These are phyloP conservation scores for Fusarium sp. DNA, from an alignment of 2,329 filamentous ascomycete species.

Conservation along the genomic window DNA sequence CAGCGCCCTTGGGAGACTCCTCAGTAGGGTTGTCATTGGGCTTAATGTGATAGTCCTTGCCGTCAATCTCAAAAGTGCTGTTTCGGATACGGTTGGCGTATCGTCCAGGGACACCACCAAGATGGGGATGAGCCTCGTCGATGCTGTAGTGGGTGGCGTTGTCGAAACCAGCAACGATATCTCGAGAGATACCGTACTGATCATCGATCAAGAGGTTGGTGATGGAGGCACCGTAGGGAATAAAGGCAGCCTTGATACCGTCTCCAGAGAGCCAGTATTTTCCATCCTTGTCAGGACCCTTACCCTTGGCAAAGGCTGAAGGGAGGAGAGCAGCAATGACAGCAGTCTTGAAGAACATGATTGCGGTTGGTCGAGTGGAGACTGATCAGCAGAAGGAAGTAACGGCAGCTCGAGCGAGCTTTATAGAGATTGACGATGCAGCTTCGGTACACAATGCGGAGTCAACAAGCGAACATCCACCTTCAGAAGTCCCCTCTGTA, in stretches of 20 bases:
- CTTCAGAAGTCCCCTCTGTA: conserved; percentile 1
- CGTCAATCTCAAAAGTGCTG: conserved; percentile 76
- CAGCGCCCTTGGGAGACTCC: conserved; percentile 62
- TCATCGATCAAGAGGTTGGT: conserved; percentile 78
- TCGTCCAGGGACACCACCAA: conserved; percentile 77
- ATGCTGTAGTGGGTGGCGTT: conserved; percentile 77
- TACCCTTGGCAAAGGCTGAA: conserved; percentile 25
- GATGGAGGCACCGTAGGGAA: conserved; percentile 79
- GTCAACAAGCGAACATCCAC: conserved; percentile 12
- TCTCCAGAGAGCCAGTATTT: conserved; percentile 79
- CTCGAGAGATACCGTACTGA: conserved; percentile 73
- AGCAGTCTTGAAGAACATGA: conserved; percentile 35
- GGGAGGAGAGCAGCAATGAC: conserved; percentile 30
- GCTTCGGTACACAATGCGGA: background rate
- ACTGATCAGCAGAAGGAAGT: background rate
- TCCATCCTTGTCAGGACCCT: conserved; percentile 65
- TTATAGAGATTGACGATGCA: conserved; percentile 23
- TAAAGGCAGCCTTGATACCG: conserved; percentile 75
- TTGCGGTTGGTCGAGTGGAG: conserved; percentile 14
- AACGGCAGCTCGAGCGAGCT: background rate
- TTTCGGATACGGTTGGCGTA: conserved; percentile 88
- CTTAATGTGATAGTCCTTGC: conserved; percentile 65
- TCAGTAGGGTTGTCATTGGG: conserved; percentile 72
- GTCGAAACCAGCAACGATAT: conserved; percentile 80
- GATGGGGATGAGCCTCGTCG: conserved; percentile 75